phyloP scores from a whole-genome alignment of 2,329 filamentous ascomycete species.

The Fusarium incarnatum region DNA sequence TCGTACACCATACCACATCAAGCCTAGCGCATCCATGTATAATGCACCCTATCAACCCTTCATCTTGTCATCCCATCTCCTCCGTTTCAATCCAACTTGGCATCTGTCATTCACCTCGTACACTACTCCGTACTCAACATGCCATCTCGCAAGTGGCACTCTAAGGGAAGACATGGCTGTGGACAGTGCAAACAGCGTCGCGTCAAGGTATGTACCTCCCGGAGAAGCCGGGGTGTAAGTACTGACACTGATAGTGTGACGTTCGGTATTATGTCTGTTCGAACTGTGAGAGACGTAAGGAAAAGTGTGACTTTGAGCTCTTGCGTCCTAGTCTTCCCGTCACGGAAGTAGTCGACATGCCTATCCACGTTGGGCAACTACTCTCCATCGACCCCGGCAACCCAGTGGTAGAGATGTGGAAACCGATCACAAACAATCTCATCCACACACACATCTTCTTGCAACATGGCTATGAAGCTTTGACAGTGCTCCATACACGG shows the following conservation, averaged over 20 bases:
- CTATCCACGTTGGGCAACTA: not conserved
- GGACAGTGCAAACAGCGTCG: not conserved
- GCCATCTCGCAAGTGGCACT: not conserved
- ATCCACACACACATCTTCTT: not conserved
- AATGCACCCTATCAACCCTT: not conserved
- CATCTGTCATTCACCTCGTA: not conserved
- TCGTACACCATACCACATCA: not conserved
- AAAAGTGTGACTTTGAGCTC: not conserved
- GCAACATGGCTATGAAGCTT: not conserved
- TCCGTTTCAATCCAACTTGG: not conserved
- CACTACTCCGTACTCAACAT: not conserved
- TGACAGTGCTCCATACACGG: not conserved
- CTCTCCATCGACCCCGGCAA: not conserved
- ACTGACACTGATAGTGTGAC: not conserved
- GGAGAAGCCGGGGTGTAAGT: rapidly evolving
- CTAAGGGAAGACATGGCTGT: not conserved
- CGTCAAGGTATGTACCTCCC: not conserved
- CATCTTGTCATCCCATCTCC: not conserved
- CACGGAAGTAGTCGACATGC: not conserved
- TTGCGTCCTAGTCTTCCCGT: not conserved
- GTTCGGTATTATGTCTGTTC: not conserved
- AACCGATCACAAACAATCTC: not conserved
- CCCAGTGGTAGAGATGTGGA: not conserved
- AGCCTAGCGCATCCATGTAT: not conserved
- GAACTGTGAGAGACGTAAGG: not conserved